phyloP scores from a whole-genome alignment of 1,284 basidiomycete genomes.

The Heliocybe sulcata region DNA sequence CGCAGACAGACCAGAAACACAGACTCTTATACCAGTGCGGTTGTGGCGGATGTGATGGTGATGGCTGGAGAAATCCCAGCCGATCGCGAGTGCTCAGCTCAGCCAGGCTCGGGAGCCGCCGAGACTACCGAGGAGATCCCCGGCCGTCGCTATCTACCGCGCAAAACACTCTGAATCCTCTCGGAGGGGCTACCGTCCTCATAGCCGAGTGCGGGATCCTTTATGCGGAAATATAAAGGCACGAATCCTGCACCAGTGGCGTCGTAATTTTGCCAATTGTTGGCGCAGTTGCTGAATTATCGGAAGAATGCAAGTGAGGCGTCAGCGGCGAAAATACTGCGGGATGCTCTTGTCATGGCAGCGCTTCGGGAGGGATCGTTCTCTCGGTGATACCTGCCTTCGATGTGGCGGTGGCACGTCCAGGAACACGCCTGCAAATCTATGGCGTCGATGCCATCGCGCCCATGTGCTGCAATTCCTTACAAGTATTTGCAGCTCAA shows the following conservation, averaged over 20 bases:
- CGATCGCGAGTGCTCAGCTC: conserved; percentile 2
- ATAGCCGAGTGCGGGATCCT: neutral
- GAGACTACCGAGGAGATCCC: neutral
- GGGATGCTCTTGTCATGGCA: neutral
- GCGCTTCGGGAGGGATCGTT: neutral
- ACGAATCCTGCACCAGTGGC: neutral
- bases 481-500: neutral
- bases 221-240: conserved; percentile 1
- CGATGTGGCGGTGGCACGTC: neutral
- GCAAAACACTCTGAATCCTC: neutral
- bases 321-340: neutral
- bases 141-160: neutral
- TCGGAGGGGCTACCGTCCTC: neutral
- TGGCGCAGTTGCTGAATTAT: neutral
- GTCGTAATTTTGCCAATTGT: neutral
- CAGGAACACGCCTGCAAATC: neutral
- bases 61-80: conserved; percentile 1
- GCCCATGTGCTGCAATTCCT: conserved; percentile 1
- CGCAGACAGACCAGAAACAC: neutral
- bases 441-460: neutral
- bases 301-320: neutral
- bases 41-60: neutral
- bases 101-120: neutral
- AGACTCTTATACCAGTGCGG: neutral
- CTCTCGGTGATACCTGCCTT: neutral